Conservation (phyloP, 495 filamentous ascomycete genomes). For the Aspergillus taichungensis region DNA sequence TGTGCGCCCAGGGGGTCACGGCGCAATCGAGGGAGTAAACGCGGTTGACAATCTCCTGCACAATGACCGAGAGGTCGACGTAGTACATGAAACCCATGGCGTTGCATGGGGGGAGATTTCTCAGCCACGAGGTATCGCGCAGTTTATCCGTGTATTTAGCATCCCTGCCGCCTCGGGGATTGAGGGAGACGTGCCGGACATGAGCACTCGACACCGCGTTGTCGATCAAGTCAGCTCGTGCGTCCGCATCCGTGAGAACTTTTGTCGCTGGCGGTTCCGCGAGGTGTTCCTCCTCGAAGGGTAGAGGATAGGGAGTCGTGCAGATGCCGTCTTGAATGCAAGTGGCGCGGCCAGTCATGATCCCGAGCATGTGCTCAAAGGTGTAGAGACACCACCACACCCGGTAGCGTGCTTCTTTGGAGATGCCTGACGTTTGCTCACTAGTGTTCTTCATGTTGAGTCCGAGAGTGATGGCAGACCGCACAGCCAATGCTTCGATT, state of each 20-base stretch:
- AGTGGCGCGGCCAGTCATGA: slow-evolving; percentile 59
- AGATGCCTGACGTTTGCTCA: slow-evolving; percentile 35
- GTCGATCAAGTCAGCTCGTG: slow-evolving; percentile 33
- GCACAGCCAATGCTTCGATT: slow-evolving; percentile 50
- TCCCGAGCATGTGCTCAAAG: slow-evolving; percentile 50
- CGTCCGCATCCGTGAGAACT: slow-evolving; percentile 20
- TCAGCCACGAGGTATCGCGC: slow-evolving; percentile 22
- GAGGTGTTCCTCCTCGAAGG: slow-evolving; percentile 46
- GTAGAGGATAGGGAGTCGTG: slow-evolving; percentile 51
- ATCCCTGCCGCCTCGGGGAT: slow-evolving; percentile 24
- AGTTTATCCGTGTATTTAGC: slow-evolving; percentile 12
- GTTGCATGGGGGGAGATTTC: slow-evolving; percentile 23
- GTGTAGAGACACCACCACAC: slow-evolving; percentile 61
- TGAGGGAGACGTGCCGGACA: slow-evolving; percentile 31
- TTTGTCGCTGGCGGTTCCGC: slow-evolving; percentile 23
- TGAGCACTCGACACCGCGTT: slow-evolving; percentile 26
- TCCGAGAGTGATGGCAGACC: slow-evolving; percentile 52
- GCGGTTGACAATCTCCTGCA: slow-evolving; percentile 44
- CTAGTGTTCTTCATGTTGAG: slow-evolving; percentile 56
- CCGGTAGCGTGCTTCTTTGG: slow-evolving; percentile 55
- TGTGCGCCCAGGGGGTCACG: slow-evolving; percentile 47
- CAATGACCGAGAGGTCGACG: slow-evolving; percentile 43
- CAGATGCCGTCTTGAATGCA: slow-evolving; percentile 50
- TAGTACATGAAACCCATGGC: slow-evolving; percentile 43
- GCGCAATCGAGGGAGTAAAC: slow-evolving; percentile 52